Evolutionary conservation across 2,329 filamentous ascomycete species (phyloP).

Genomic region (Pseudogymnoascus sp.): DNA sequence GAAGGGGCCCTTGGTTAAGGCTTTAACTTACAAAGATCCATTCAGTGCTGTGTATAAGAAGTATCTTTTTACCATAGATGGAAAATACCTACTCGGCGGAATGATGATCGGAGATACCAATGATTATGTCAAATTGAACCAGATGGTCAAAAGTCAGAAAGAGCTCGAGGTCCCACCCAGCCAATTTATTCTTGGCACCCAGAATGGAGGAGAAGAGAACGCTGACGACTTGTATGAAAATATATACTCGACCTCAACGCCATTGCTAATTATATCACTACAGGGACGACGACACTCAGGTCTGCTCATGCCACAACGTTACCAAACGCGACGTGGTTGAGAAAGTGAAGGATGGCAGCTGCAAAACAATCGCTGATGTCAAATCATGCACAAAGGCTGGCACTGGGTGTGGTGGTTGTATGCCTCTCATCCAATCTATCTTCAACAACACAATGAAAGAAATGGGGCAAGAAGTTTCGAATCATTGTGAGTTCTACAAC

Average conservation of each 20-base stretch:
- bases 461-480: constrained; percentile 81
- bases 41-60: constrained; percentile 90
- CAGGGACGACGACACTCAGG: constrained; percentile 67
- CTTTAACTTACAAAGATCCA: constrained; percentile 80
- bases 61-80: constrained; percentile 81
- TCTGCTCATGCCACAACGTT: constrained; percentile 91
- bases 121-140: constrained; percentile 83
- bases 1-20: constrained; percentile 53
- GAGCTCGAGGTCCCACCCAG: constrained; percentile 67
- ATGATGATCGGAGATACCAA: constrained; percentile 96
- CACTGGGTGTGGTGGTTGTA: constrained; percentile 81
- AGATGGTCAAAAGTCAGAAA: constrained; percentile 79
- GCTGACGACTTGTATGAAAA: constrained; percentile 49
- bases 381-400: constrained; percentile 89
- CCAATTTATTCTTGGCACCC: constrained; percentile 73
- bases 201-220: constrained; percentile 63
- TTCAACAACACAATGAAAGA: constrained; percentile 82
- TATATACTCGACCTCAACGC: not conserved
- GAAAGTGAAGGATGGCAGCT: constrained; percentile 65
- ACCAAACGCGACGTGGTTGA: constrained; percentile 71
- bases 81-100: constrained; percentile 83
- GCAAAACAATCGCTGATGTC: constrained; percentile 72
- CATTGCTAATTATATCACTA: constrained; percentile 5
- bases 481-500: constrained; percentile 41
- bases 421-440: constrained; percentile 80